These are phyloP conservation scores for Cucumis hystrix DNA, from an alignment of 306 rosid genomes.

Conservation along the genomic window DNA sequence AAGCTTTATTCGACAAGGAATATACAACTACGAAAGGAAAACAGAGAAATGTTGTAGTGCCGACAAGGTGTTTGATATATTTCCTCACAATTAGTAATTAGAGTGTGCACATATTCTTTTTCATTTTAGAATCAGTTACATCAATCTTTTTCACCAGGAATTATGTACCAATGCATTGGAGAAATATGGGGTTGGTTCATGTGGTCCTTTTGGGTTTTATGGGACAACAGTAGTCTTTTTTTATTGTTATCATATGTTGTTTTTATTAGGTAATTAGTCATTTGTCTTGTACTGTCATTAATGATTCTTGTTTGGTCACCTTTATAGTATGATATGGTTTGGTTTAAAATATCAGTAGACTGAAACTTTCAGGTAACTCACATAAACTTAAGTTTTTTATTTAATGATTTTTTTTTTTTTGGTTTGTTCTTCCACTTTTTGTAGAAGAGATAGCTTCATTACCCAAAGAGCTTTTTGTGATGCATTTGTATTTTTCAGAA, in stretches of 20 bases:
- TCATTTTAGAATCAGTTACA: not conserved
- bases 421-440: no score
- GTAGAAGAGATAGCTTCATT: no score
- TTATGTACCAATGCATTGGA: conserved; percentile 82
- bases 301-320: not conserved
- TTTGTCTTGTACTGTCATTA: not conserved
- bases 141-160: conserved; percentile 34
- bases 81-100: not conserved
- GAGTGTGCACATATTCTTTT: not conserved
- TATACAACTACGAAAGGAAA: no score
- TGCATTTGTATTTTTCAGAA: no score
- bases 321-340: not conserved
- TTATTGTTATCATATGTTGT: not conserved
- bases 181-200: conserved; percentile 98
- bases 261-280: not conserved
- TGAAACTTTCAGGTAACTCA: not conserved
- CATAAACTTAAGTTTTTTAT: not conserved
- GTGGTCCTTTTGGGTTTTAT: conserved; percentile 98
- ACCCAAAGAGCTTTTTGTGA: no score
- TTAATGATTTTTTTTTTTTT: no score
- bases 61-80: no score
- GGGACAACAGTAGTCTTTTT: conserved; percentile 37
- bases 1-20: no score
- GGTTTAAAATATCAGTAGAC: not conserved
- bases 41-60: no score